phyloP scores from a whole-genome alignment of 129 eudicot species.

The Flaveria linearis region DNA sequence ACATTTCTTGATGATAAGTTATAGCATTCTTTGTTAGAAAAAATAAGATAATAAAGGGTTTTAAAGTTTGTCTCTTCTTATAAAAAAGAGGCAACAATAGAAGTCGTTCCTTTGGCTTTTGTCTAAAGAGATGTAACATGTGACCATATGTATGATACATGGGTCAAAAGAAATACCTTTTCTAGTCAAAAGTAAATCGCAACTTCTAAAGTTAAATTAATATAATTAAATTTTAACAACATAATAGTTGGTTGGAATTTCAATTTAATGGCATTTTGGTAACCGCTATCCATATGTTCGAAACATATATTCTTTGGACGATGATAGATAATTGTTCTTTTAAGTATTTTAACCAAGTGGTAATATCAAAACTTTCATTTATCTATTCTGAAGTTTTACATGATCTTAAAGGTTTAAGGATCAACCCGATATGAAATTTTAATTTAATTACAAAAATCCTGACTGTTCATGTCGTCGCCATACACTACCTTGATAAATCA shows the following conservation, averaged over 20 bases:
- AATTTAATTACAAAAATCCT: too few relatives aligned
- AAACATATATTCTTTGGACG: not conserved
- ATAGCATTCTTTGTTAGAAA: constrained; percentile 23
- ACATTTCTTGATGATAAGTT: not conserved
- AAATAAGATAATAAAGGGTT: not conserved
- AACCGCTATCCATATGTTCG: not conserved
- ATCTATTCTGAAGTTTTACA: too few relatives aligned
- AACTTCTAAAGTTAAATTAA: constrained; percentile 3
- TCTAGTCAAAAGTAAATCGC: constrained; percentile 30
- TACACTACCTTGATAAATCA: too few relatives aligned
- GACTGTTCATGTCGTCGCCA: too few relatives aligned
- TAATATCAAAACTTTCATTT: too few relatives aligned
- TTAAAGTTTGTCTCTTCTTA: constrained; percentile 31
- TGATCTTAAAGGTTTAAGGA: too few relatives aligned
- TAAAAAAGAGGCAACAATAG: constrained; percentile 33
- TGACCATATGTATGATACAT: constrained; percentile 26
- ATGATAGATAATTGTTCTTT: too few relatives aligned
- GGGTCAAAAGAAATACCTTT: constrained; percentile 39
- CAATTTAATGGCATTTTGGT: not conserved
- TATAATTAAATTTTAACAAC: not conserved
- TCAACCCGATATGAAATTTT: too few relatives aligned
- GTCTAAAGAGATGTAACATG: constrained; percentile 27
- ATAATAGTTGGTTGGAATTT: not conserved
- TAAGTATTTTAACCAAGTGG: too few relatives aligned
- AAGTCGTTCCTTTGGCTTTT: constrained; percentile 37